phyloP scores from a whole-genome alignment of 331 rosid genomes.

The Rhamnella rubrinervis region DNA sequence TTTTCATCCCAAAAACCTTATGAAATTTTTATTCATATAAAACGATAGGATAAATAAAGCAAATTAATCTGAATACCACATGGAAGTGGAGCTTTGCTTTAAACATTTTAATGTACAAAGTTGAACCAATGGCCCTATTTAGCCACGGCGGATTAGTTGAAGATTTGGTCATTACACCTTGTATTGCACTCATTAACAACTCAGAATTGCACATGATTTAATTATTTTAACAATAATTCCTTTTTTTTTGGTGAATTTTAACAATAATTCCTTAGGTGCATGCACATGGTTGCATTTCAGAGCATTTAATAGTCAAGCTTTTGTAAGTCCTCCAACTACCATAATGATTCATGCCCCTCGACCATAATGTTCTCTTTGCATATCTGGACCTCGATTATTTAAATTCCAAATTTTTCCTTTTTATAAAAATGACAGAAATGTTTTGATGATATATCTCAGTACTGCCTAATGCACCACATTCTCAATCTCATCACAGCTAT shows the following conservation, averaged over 20 bases:
- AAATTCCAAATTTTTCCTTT: no score
- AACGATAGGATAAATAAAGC: no score
- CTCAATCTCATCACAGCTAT: no score
- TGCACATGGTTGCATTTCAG: conserved; percentile 9
- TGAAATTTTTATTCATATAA: no score
- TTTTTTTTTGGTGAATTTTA: no score
- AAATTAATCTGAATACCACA: no score
- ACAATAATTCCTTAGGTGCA: neutral
- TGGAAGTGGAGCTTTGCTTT: neutral
- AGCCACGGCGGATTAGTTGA: conserved; percentile 12
- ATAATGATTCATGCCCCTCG: neutral
- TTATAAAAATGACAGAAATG: no score
- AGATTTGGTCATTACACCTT: conserved; percentile 17
- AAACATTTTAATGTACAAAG: neutral
- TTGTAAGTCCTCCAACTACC: neutral
- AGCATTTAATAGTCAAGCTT: neutral
- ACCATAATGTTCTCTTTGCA: no score
- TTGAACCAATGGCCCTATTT: neutral
- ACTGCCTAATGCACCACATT: no score
- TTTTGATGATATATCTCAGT: no score
- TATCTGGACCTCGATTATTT: no score
- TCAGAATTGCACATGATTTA: conserved; percentile 16
- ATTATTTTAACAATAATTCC: neutral
- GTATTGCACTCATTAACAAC: conserved; percentile 13
- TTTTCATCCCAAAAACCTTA: no score